Percentiles rank a stretch among this genome's conserved stretches.
These are phyloP conservation scores for Penicillium daleae DNA, from an alignment of 495 filamentous ascomycete species.

Conservation along the genomic window DNA sequence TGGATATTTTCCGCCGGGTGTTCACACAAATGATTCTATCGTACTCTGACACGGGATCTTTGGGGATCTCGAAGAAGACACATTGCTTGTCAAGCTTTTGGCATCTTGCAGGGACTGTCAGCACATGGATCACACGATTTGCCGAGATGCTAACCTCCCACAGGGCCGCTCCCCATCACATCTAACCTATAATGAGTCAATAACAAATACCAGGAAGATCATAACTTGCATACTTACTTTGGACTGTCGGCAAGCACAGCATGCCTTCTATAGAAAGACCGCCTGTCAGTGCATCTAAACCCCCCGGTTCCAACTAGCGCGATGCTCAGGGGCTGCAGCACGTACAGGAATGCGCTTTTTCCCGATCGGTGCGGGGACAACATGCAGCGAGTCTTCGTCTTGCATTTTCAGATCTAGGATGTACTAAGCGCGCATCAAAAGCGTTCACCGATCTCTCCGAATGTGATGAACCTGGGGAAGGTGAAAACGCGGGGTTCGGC, in stretches of 20 bases:
- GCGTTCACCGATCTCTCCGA: not conserved
- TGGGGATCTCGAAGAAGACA: constrained; percentile 43
- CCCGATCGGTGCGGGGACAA: constrained; percentile 32
- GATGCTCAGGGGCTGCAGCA: not conserved
- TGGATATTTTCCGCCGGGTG: not conserved
- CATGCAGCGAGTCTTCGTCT: constrained; percentile 32
- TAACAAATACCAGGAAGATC: not conserved
- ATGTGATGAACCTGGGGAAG: constrained; percentile 10
- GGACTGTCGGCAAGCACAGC: constrained; percentile 42
- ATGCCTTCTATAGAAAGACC: constrained; percentile 37
- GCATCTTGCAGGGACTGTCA: constrained; percentile 26
- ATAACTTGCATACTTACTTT: constrained; percentile 28
- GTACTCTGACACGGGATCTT: constrained; percentile 40
- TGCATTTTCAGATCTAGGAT: constrained; percentile 19
- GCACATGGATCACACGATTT: not conserved
- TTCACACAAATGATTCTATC: not conserved
- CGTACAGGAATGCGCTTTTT: constrained; percentile 48
- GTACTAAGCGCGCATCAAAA: not conserved
- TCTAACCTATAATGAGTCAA: constrained; percentile 34
- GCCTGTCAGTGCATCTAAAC: not conserved
- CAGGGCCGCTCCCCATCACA: constrained; percentile 47
- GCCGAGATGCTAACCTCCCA: constrained; percentile 30
- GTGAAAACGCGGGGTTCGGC: constrained; percentile 36
- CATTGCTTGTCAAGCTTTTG: constrained; percentile 40
- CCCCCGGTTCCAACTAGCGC: not conserved